Percentiles rank a stretch among this genome's conserved stretches.
Evolutionary conservation across 768 basidiomycete species (phyloP).

Genomic region (Lentinula aciculospora): DNA sequence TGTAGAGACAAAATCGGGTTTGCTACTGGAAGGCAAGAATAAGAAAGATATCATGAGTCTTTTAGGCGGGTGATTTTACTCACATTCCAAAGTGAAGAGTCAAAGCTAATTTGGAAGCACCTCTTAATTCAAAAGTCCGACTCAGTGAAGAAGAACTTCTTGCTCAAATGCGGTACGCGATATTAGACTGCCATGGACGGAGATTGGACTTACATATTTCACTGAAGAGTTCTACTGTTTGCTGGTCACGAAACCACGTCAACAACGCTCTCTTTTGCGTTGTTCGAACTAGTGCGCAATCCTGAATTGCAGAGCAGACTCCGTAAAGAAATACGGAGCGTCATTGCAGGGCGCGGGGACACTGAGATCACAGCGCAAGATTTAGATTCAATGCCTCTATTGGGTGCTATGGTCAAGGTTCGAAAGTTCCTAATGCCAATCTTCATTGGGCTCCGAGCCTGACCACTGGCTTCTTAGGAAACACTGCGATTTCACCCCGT

Average conservation of each 20-base stretch:
- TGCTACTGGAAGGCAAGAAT: constrained; percentile 6
- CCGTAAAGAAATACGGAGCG: background rate
- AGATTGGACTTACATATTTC: too few relatives aligned
- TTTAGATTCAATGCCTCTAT: background rate
- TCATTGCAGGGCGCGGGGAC: background rate
- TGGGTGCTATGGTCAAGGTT: background rate
- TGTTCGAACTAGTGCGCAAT: background rate
- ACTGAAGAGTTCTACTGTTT: background rate
- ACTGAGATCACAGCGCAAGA: background rate
- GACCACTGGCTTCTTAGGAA: constrained; percentile 26
- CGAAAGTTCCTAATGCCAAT: background rate
- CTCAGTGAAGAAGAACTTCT: constrained; percentile 20
- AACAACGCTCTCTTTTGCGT: background rate
- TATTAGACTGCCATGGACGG: background rate
- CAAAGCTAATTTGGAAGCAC: constrained; percentile 10
- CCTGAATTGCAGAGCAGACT: background rate
- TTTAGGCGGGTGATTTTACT: constrained; percentile 18
- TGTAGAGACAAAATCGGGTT: background rate
- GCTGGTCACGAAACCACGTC: background rate
- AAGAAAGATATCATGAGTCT: constrained; percentile 28
- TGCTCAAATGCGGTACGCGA: constrained; percentile 19
- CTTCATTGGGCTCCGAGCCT: background rate
- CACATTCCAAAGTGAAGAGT: constrained; percentile 5
- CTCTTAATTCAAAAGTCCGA: constrained; percentile 9
- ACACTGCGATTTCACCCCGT: constrained; percentile 38